These are phyloP conservation scores for Xylaria intraflava DNA, from an alignment of 495 filamentous ascomycete species.

Conservation along the genomic window DNA sequence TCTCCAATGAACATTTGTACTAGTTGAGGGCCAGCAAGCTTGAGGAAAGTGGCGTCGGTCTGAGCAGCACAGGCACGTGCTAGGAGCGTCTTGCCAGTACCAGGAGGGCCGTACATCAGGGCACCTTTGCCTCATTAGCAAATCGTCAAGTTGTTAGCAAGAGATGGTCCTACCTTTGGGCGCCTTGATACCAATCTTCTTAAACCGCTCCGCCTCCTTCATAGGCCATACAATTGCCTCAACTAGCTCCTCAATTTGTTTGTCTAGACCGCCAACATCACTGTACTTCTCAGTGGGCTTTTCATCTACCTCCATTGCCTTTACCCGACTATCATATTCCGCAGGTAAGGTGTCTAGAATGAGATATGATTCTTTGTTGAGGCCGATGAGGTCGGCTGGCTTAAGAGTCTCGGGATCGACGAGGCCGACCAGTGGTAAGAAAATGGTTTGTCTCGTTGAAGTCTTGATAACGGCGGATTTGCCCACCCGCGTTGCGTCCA, in stretches of 20 bases:
- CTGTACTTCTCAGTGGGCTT: constrained; percentile 99
- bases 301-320: constrained; percentile 99
- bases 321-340: constrained; percentile 99
- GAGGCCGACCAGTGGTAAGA: constrained; percentile 93
- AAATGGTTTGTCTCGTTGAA: constrained; percentile 98
- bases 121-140: constrained; percentile 54
- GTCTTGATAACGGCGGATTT: constrained; percentile 99
- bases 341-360: constrained; percentile 94
- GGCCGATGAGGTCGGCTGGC: constrained; percentile 93
- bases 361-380: constrained; percentile 99
- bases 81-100: constrained; percentile 94
- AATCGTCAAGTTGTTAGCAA: neutral
- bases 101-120: constrained; percentile 97
- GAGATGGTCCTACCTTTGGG: constrained; percentile 68
- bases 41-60: constrained; percentile 98
- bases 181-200: constrained; percentile 99
- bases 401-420: constrained; percentile 91
- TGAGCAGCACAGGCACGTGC: constrained; percentile 96
- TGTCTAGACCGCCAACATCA: constrained; percentile 95
- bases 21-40: constrained; percentile 95
- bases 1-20: constrained; percentile 99
- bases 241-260: constrained; percentile 99
- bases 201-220: constrained; percentile 98
- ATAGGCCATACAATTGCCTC: constrained; percentile 99
- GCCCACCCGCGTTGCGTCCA: constrained; percentile 92